Base-by-base conservation (phyloP, 2,329 filamentous ascomycete genomes). In the Trichoderma sp. region DNA sequence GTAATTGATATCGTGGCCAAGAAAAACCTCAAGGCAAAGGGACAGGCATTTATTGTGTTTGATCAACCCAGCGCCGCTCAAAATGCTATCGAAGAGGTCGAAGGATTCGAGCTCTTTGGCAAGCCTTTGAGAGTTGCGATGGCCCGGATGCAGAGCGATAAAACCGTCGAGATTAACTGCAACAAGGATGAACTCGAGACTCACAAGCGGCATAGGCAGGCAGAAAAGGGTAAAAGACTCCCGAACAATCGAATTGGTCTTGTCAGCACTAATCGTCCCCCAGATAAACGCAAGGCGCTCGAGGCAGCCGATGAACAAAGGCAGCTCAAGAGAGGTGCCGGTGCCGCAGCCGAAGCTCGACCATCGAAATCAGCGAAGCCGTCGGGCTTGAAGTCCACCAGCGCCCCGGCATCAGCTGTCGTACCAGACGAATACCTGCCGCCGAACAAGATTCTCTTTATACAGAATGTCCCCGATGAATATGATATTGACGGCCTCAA, bases 401-500 rank as follows among this genome's bases (percentile, higher is more conserved):
- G 88, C 69, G 86, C 89, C 6, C 84, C 88, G 16, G 85, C 89
- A 1, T 85, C 90, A 4, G 86, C 91, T 13, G 90, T 94, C 67
- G 90, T 98, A 21, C 94, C 94, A n/a, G 96, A 98, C 86, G 96
- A 99, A 81, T 98, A 97, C 80, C 87, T 98, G 4, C 95, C 95
- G 4, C 95, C 96, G 43, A 98, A 98, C 87, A 97, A 97, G 83
- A 97, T 94, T 73, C 87, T 99, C 43, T 97, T 98, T 82, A 84
- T 98, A 70, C 93, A 96, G 82, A 95, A 98, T 75, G 82, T 99
- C 43, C 94, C 96, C 10, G 92, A 95, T 72, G 91, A 93, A 72
- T 93, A 92, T 80, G 91, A 92, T 78, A 89, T 92, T 75, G 94
- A 97, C 72, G 87, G 86, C 28, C 87, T 99, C 66, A 91, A 89